These are phyloP conservation scores for Saccharomyces kudriavzevii DNA, from an alignment of 805 yeast genomes.

Conservation along the genomic window DNA sequence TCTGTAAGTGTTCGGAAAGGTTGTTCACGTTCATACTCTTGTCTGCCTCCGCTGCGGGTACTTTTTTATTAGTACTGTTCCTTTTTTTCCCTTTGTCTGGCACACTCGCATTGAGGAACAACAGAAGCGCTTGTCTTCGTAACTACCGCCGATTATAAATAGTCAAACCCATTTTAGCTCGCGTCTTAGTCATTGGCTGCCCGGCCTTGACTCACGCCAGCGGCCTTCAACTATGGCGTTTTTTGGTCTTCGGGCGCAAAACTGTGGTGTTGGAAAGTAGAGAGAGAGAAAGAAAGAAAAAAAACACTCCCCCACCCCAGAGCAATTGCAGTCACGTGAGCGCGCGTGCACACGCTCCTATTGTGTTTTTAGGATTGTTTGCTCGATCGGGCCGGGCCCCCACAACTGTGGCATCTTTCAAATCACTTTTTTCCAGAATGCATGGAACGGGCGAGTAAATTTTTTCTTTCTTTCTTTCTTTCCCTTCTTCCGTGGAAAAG, in stretches of 20 bases:
- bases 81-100: neutral
- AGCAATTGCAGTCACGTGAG: neutral
- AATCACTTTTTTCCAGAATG: neutral
- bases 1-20: conserved; percentile 14
- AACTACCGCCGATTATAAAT: neutral
- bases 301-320: neutral
- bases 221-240: neutral
- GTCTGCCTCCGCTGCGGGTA: neutral
- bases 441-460: neutral
- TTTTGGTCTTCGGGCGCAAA: neutral
- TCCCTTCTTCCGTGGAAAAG: neutral
- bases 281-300: neutral
- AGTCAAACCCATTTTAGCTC: neutral
- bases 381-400: neutral
- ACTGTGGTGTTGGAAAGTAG: neutral
- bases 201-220: neutral
- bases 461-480: too few relatives aligned
- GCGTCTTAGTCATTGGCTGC: neutral
- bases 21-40: neutral
- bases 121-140: neutral
- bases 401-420: neutral
- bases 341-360: neutral
- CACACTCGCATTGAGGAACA: neutral
- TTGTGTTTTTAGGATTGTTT: neutral
- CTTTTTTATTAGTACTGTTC: neutral